Evolutionary conservation across 75 land plant species (phyloP).

Genomic region (Selaginella tamariscina): DNA sequence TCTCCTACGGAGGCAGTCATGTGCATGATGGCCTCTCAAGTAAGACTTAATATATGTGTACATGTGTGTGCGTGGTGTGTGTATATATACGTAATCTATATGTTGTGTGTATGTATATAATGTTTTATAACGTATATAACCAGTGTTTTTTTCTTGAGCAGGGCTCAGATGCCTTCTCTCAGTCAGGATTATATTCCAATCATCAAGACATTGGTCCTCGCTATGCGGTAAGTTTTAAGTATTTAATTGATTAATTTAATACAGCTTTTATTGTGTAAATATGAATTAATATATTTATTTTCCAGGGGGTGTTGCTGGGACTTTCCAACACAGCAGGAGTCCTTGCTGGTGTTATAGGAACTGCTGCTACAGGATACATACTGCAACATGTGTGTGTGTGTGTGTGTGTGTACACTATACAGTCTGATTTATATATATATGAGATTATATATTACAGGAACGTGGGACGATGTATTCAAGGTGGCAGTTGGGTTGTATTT

Average conservation of each 20-base stretch:
- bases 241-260: background rate
- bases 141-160: constrained; percentile 23
- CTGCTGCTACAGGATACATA: constrained; percentile 83
- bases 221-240: constrained; percentile 54
- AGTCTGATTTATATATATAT: background rate
- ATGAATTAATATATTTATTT: too few relatives aligned
- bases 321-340: constrained; percentile 92
- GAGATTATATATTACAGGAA: constrained; percentile 56
- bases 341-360: constrained; percentile 86
- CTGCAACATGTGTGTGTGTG: constrained; percentile 45
- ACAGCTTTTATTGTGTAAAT: background rate
- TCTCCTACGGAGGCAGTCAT: constrained; percentile 77
- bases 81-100: too few relatives aligned
- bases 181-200: constrained; percentile 87
- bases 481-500: constrained; percentile 77
- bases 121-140: background rate
- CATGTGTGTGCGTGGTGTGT: too few relatives aligned
- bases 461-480: constrained; percentile 95
- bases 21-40: constrained; percentile 98
- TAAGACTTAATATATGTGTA: too few relatives aligned
- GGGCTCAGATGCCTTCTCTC: constrained; percentile 95
- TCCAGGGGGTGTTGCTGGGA: constrained; percentile 87
- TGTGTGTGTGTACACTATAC: background rate
- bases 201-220: constrained; percentile 97
- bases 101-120: background rate